Conservation (phyloP, 2,329 filamentous ascomycete genomes). For the Pseudopithomyces chartarum region DNA sequence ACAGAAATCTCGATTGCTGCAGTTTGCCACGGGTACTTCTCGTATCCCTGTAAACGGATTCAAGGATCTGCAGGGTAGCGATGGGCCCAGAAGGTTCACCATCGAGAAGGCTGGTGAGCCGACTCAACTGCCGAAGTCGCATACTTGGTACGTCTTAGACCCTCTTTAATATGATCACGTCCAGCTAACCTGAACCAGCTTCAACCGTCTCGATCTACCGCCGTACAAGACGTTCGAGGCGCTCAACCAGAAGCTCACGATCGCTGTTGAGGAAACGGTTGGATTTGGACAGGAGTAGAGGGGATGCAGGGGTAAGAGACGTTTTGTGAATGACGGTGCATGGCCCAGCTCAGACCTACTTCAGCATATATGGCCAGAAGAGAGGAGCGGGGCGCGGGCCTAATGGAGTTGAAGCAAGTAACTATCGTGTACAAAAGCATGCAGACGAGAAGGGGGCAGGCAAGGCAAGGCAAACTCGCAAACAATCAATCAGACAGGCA, state of each 20-base stretch:
- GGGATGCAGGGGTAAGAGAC: no score
- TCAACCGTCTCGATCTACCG: conserved; percentile 95
- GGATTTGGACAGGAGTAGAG: conserved; percentile 92
- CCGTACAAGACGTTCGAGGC: conserved; percentile 88
- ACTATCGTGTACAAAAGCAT: no score
- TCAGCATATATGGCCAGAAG: not conserved
- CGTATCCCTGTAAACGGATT: conserved; percentile 99
- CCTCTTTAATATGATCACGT: not conserved
- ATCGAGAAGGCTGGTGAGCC: conserved; percentile 97
- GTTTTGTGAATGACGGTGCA: not conserved
- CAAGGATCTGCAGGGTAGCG: conserved; percentile 97
- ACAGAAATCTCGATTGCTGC: conserved; percentile 93
- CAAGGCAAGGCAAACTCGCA: no score
- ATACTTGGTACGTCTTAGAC: conserved; percentile 83
- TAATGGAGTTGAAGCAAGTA: not conserved
- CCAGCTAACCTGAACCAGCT: conserved; percentile 60
- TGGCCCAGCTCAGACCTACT: not conserved
- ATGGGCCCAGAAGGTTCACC: conserved; percentile 92
- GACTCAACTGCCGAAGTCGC: conserved; percentile 89
- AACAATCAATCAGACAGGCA: no score
- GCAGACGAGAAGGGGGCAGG: no score
- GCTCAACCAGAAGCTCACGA: conserved; percentile 87
- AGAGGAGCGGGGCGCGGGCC: not conserved
- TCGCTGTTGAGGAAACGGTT: conserved; percentile 98
- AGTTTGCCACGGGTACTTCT: conserved; percentile 97